Evolutionary conservation across 1,284 basidiomycete species (phyloP).

Genomic region (Porodaedalea pini): DNA sequence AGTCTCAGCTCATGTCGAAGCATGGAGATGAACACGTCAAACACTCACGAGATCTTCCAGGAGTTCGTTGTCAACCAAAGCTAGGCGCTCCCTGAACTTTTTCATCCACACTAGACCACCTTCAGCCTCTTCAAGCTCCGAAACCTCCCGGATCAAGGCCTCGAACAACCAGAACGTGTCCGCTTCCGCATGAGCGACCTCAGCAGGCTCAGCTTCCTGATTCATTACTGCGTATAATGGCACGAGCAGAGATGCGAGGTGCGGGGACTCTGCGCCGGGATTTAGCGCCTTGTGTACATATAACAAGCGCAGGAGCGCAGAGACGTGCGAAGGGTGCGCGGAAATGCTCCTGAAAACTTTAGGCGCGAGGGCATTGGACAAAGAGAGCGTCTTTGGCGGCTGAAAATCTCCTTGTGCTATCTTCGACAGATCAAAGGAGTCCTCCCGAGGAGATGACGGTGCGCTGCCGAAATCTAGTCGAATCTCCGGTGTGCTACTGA

Average conservation of each 20-base stretch:
- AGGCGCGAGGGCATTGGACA: conserved; percentile 53
- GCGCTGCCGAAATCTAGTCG: conserved; percentile 44
- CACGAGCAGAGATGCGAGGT: conserved; percentile 63
- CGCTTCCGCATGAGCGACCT: conserved; percentile 66
- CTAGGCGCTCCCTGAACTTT: conserved; percentile 57
- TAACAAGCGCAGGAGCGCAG: conserved; percentile 65
- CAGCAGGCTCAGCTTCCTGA: conserved; percentile 58
- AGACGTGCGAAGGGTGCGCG: conserved; percentile 57
- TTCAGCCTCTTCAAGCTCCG: conserved; percentile 66
- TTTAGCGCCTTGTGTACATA: conserved; percentile 70
- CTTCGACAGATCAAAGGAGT: conserved; percentile 28
- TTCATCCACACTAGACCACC: conserved; percentile 59
- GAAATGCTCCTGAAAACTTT: conserved; percentile 42
- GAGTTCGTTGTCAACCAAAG: conserved; percentile 63
- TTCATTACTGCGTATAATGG: conserved; percentile 62
- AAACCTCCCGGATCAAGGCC: conserved; percentile 65
- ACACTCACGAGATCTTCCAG: conserved; percentile 55
- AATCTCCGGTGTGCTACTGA: conserved; percentile 47
- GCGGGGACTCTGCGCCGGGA: conserved; percentile 63
- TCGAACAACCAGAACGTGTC: conserved; percentile 81
- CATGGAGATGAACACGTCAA: neutral
- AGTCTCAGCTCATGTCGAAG: neutral
- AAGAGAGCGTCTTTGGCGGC: conserved; percentile 30
- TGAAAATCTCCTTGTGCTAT: conserved; percentile 33
- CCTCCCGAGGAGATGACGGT: conserved; percentile 25